Evolutionary conservation across 208 protist genomes (phyloP).

Genomic region (Trypanosoma cruzi): DNA sequence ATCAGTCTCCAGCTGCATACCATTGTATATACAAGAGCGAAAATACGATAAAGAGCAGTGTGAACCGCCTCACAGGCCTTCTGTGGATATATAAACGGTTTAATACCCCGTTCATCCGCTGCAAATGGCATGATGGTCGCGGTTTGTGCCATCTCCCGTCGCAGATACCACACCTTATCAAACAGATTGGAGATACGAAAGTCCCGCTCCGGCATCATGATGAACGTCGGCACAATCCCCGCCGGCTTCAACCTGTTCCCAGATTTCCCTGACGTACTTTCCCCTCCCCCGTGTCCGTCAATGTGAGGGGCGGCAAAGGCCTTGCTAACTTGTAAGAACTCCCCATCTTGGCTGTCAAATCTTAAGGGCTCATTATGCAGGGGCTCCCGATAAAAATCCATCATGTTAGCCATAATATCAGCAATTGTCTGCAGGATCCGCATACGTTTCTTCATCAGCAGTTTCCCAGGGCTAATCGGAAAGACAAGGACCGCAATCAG

Average conservation of each 20-base stretch:
- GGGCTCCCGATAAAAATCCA: conserved; percentile 54
- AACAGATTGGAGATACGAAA: conserved; percentile 4
- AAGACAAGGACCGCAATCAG: conserved; percentile 66
- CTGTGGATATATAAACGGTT: conserved; percentile 57
- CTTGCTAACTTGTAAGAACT: neutral
- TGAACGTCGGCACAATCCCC: conserved; percentile 1
- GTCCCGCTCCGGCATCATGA: conserved; percentile 7
- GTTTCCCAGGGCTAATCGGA: conserved; percentile 61
- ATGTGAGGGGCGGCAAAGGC: neutral
- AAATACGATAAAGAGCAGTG: conserved; percentile 67
- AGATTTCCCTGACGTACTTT: no score
- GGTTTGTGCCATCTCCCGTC: conserved; percentile 37
- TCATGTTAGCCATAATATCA: conserved; percentile 41
- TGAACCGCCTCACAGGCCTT: conserved; percentile 62
- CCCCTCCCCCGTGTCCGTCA: no score
- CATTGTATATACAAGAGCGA: conserved; percentile 73
- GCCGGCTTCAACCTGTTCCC: neutral
- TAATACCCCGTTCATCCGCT: conserved; percentile 62
- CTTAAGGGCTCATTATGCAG: neutral
- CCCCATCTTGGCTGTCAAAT: neutral
- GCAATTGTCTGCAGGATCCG: conserved; percentile 45
- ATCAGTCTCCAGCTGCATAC: conserved; percentile 77
- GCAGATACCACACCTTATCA: neutral
- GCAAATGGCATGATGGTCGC: conserved; percentile 65
- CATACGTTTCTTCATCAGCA: conserved; percentile 60